phyloP scores from a whole-genome alignment of 2,329 filamentous ascomycete genomes.

The Fusarium circinatum region DNA sequence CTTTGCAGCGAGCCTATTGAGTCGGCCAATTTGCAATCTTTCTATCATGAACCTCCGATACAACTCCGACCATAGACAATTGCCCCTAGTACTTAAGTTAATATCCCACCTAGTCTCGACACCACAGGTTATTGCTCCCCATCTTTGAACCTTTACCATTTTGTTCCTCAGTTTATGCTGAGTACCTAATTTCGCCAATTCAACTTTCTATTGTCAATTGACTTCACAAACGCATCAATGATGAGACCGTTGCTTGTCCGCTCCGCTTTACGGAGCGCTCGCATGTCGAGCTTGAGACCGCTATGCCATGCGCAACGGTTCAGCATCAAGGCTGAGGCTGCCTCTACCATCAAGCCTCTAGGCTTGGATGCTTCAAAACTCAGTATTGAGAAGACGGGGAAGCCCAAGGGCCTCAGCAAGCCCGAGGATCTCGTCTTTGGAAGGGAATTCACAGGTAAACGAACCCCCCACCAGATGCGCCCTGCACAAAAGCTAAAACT shows the following conservation, averaged over 20 bases:
- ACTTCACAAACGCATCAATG: slow-evolving; percentile 15
- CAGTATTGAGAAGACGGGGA: slow-evolving; percentile 76
- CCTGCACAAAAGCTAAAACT: slow-evolving; percentile 22
- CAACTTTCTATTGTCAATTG: slow-evolving; percentile 9
- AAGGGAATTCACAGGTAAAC: slow-evolving; percentile 83
- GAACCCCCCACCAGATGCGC: background rate
- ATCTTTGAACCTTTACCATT: slow-evolving; percentile 1
- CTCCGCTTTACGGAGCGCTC: slow-evolving; percentile 50
- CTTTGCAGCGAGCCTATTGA: slow-evolving; percentile 26
- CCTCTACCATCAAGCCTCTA: slow-evolving; percentile 64
- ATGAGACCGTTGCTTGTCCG: slow-evolving; percentile 49
- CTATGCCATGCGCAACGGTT: slow-evolving; percentile 52
- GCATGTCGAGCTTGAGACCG: slow-evolving; percentile 52
- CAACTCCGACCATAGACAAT: slow-evolving; percentile 38
- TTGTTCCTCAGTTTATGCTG: background rate
- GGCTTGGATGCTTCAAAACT: slow-evolving; percentile 83
- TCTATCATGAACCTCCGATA: slow-evolving; percentile 38
- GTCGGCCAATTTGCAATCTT: slow-evolving; percentile 38
- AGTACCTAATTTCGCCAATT: background rate
- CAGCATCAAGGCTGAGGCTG: slow-evolving; percentile 63
- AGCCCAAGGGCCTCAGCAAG: slow-evolving; percentile 78
- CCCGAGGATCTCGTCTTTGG: slow-evolving; percentile 90
- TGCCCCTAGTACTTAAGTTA: slow-evolving; percentile 30
- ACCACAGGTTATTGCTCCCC: background rate
- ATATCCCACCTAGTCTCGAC: slow-evolving; percentile 19